phyloP scores from a whole-genome alignment of 768 basidiomycete species.

The Grammothele lineata region DNA sequence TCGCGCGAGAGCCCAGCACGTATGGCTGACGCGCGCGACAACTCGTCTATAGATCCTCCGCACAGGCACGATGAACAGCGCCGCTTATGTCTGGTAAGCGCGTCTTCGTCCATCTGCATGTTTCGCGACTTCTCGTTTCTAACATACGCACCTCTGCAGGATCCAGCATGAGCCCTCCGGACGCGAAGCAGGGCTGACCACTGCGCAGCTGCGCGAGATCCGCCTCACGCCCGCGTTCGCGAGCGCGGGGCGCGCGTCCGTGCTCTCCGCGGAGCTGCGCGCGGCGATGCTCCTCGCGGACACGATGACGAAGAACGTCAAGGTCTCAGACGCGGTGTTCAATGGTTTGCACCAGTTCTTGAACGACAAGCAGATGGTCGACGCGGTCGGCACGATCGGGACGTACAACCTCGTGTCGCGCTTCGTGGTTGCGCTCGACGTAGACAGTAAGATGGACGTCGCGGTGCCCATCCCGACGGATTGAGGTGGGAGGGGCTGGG shows the following conservation, averaged over 20 bases:
- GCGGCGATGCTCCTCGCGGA: constrained; percentile 31
- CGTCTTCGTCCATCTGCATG: neutral
- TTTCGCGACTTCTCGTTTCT: no score
- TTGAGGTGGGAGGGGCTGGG: neutral
- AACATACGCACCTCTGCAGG: constrained; percentile 16
- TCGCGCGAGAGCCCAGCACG: no score
- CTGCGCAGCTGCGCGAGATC: constrained; percentile 27
- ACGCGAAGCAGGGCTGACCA: constrained; percentile 28
- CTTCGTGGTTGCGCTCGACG: constrained; percentile 30
- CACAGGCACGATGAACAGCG: constrained; percentile 22
- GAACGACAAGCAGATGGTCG: constrained; percentile 28
- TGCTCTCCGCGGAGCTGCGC: constrained; percentile 22
- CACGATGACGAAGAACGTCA: constrained; percentile 24
- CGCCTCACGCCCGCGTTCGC: constrained; percentile 21
- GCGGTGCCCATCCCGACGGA: constrained; percentile 25
- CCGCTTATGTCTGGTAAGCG: constrained; percentile 22
- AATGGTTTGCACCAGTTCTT: constrained; percentile 22
- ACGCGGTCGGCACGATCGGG: constrained; percentile 28
- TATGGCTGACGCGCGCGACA: no score
- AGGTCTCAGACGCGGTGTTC: constrained; percentile 28
- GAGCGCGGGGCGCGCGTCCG: constrained; percentile 1
- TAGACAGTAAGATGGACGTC: constrained; percentile 28
- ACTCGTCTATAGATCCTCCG: constrained; percentile 28
- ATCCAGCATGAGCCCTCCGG: constrained; percentile 30
- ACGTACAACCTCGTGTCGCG: constrained; percentile 29